These are phyloP conservation scores for Kalmusia sp. DNA, from an alignment of 2,329 filamentous ascomycete species.

Conservation along the genomic window DNA sequence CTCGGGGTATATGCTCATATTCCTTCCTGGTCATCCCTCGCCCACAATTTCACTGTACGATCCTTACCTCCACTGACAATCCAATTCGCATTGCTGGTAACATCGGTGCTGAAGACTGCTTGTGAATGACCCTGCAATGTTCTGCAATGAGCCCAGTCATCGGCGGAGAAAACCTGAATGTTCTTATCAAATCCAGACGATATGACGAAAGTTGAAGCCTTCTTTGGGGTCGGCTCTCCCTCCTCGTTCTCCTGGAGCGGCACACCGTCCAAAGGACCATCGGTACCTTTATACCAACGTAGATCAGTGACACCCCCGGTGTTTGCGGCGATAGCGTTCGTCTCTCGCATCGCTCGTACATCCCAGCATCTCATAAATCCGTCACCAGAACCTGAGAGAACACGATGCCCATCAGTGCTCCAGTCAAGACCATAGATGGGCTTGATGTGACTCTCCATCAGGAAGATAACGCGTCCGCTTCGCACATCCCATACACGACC, in stretches of 20 bases:
- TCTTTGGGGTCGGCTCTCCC: conserved; percentile 73
- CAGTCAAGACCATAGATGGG: conserved; percentile 94
- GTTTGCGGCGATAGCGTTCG: conserved; percentile 88
- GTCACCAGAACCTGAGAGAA: conserved; percentile 90
- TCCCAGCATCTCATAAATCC: conserved; percentile 99
- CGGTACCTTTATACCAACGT: conserved; percentile 89
- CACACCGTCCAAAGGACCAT: conserved; percentile 71
- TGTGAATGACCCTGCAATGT: conserved; percentile 89
- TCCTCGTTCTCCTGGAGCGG: conserved; percentile 69
- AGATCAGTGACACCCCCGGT: conserved; percentile 90
- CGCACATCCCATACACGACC: conserved; percentile 95
- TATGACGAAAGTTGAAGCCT: conserved; percentile 89
- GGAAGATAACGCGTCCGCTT: conserved; percentile 93
- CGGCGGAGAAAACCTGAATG: conserved; percentile 93
- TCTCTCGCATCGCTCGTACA: conserved; percentile 83
- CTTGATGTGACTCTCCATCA: conserved; percentile 90
- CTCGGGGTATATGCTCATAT: conserved; percentile 31
- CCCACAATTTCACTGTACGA: conserved; percentile 95
- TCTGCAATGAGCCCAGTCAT: conserved; percentile 93
- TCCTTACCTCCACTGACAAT: conserved; percentile 95
- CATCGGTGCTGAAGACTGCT: conserved; percentile 89
- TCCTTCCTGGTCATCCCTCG: conserved; percentile 66
- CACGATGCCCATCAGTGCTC: conserved; percentile 88
- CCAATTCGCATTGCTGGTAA: conserved; percentile 85
- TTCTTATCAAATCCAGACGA: conserved; percentile 92